Evolutionary conservation across 2,329 filamentous ascomycete genomes (phyloP), one percentile per base, ranked within the genome.

Genomic region (Colletotrichum spinosum): DNA sequence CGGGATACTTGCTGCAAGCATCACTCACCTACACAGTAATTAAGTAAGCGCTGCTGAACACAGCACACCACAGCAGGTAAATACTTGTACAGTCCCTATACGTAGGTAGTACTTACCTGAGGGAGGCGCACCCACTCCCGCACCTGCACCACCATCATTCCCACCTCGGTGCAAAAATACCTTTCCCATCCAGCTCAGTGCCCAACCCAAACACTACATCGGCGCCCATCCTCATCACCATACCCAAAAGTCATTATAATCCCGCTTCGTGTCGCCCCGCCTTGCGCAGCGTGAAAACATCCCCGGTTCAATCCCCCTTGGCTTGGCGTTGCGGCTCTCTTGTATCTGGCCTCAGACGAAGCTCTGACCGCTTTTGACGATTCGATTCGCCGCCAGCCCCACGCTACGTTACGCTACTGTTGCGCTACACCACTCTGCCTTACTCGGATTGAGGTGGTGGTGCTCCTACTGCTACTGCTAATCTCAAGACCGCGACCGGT

Each of bases 331-430:
- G 45, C 41, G 35, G 33, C 41, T 45, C 49, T 60, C 57, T 17
- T 25, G 39, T 57, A 49, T 57, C 52, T 57, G 58, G 52, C 59
- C 59, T 63, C 34, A 45, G 53, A 63, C 63, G 58, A 66, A 63
- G 63, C 64, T 67, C 64, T 67, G 64, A 67, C 64, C 65, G 53
- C 64, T 55, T 60, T 57, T 41, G 54, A 64, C 55, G 64, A 64
- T 60, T 67, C 55, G 64, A 64, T 60, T 67, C 60, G 60, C 60
- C 64, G 49, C 60, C 64, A 67, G 60, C 60, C 60, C 64, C 64
- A 65, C 64, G 60, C 60, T 67, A 60, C 55, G 25, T 25, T 25
- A 25, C 25, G 25, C 25, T 25, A 25, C 25, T 25, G 25, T 25
- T 25, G 25, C 25, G 25, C 25, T 25, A 25, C 25, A 25, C 25